Conservation (phyloP, 768 basidiomycete genomes). For the Phlebiopsis flavidoalba region DNA sequence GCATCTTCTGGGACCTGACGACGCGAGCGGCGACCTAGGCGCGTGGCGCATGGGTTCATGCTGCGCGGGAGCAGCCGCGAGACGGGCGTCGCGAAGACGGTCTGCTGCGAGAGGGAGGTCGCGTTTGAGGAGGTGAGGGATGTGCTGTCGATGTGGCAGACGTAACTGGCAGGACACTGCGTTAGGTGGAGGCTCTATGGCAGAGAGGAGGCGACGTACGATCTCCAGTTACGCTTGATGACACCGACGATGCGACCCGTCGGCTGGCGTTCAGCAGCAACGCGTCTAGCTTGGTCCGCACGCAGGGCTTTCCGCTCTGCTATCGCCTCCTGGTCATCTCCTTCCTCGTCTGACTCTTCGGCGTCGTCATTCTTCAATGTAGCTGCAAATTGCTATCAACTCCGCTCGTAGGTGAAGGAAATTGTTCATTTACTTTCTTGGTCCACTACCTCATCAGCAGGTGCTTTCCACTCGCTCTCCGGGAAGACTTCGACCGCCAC, state of each 20-base stretch:
- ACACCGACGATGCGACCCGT: constrained; percentile 91
- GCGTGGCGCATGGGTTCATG: constrained; percentile 86
- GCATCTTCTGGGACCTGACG: constrained; percentile 92
- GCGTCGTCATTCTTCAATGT: constrained; percentile 85
- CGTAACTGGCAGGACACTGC: constrained; percentile 43
- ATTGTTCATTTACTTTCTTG: constrained; percentile 59
- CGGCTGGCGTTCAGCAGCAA: constrained; percentile 65
- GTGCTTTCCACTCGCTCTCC: constrained; percentile 87
- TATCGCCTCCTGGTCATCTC: constrained; percentile 27
- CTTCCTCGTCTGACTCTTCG: constrained; percentile 68
- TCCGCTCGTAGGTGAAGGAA: not conserved
- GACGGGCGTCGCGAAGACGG: constrained; percentile 91
- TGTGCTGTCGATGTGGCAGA: constrained; percentile 90
- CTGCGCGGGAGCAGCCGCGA: constrained; percentile 91
- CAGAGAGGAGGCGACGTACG: constrained; percentile 44
- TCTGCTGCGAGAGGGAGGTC: constrained; percentile 81
- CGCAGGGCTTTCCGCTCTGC: constrained; percentile 26
- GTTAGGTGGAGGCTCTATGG: not conserved
- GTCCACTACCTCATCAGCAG: constrained; percentile 89
- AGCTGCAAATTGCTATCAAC: constrained; percentile 34
- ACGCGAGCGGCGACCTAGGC: constrained; percentile 89
- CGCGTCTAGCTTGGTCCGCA: constrained; percentile 21
- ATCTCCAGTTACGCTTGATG: constrained; percentile 93
- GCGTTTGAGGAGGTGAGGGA: constrained; percentile 76
- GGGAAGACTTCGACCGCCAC: constrained; percentile 88